Base-by-base conservation (phyloP, 768 basidiomycete genomes). In the Suillus occidentalis region DNA sequence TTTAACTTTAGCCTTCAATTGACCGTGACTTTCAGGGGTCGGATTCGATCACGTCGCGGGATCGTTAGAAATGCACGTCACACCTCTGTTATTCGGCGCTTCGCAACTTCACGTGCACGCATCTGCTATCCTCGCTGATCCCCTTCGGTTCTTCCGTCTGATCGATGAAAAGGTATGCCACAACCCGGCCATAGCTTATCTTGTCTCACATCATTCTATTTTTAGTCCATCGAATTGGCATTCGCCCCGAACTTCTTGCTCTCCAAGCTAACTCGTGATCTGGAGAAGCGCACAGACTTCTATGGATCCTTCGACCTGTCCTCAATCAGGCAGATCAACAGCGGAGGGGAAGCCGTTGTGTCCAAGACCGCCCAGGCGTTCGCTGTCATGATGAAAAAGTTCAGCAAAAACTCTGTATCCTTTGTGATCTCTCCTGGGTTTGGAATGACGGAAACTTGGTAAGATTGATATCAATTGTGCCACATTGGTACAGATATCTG, bases 41-140 rank as follows among this genome's bases (percentile, higher is more conserved):
- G 79, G 79, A n/a, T 80, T 83, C 50, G 82, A 83, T 58, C 82
- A 83, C 58, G 79, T 83, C 36, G 82, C 82, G 4, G 80, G 78
- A 45, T 75, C 80, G 0, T 72, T 81, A 1, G 82, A 83, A 61
- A 73, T 82, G 65, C 81, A 82, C 58, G 63, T 83, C 4, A 73
- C 80, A 1, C 76, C 81, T 22, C 65, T 75, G 42, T 65, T 76
- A 9, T 77, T 72, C 42, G 78, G 77, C 12, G 68, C 71, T 49
- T 71, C 70, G 8, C 72, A 72, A 36, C 52, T 74, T 25, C 68
- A 70, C 40, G 67, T 72, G 36, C 68, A 72, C 22, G 67, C 69
- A 18, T 71, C 69, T 36, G 69, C 62, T 42, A 71, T 77, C 40
- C 67, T 73, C 20, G 68, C 71, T 4, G 73, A 72, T 49, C 71